These are phyloP conservation scores for Pseudogymnoascus sp. DNA, from an alignment of 2,329 filamentous ascomycete genomes.

Conservation along the genomic window DNA sequence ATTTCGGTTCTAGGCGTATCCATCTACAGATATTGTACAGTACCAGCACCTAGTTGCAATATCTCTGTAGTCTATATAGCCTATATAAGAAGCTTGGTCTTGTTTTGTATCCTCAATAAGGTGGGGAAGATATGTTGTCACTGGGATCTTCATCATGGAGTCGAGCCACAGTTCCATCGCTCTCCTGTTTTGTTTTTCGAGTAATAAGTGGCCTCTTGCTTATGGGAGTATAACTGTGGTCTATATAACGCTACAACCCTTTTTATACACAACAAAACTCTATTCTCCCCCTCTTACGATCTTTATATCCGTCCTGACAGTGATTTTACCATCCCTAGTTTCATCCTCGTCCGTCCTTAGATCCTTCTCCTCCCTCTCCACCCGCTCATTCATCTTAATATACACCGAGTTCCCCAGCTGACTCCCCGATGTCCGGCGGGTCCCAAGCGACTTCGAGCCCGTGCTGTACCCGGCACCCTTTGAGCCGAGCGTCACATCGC, in stretches of 20 bases:
- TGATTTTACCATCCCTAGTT: background rate
- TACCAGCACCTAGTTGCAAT: background rate
- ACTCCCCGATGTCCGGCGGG: slow-evolving; percentile 5
- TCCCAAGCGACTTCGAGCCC: background rate
- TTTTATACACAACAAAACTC: background rate
- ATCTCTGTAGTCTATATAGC: background rate
- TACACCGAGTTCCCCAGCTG: slow-evolving; percentile 2
- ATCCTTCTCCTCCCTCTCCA: slow-evolving; percentile 6
- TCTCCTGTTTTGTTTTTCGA: too few relatives aligned
- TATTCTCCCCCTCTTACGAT: background rate
- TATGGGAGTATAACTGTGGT: background rate
- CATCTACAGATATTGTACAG: background rate
- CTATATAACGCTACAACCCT: background rate
- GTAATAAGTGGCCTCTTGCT: too few relatives aligned
- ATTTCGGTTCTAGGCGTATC: background rate
- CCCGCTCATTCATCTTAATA: slow-evolving; percentile 7
- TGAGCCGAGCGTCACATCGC: background rate
- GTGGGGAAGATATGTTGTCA: too few relatives aligned
- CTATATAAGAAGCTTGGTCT: too few relatives aligned
- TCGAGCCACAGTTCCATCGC: too few relatives aligned
- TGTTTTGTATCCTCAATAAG: too few relatives aligned
- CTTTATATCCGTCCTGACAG: background rate
- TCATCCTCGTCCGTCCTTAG: background rate
- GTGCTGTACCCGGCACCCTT: background rate
- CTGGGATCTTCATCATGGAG: too few relatives aligned